A percentile compares a stretch with the other conserved stretches of the same genome.
These are phyloP conservation scores for Dioscorea zingiberensis DNA, from an alignment of 106 monocot species.

Conservation along the genomic window DNA sequence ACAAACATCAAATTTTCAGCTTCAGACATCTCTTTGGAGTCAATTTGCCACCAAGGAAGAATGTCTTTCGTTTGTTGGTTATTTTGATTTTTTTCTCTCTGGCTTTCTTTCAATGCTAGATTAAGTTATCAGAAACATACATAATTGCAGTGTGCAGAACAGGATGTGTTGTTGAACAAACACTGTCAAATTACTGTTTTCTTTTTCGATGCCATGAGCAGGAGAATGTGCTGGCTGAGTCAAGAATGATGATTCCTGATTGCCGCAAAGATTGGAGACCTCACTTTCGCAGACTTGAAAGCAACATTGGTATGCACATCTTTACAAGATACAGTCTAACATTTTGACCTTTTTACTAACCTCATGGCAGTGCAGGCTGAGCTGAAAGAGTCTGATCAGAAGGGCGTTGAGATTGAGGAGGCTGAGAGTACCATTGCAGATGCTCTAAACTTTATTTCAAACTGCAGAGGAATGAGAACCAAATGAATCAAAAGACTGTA, in stretches of 20 bases:
- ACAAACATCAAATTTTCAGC: no score
- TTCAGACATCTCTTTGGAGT: no score
- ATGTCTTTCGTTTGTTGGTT: no score
- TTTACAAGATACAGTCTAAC: not conserved
- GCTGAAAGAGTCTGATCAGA: conserved; percentile 58
- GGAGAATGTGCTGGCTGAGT: conserved; percentile 97
- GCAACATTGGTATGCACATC: conserved; percentile 46
- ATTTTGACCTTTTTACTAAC: not conserved
- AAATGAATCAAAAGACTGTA: not conserved
- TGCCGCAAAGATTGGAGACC: conserved; percentile 81
- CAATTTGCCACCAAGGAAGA: no score
- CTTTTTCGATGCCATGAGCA: conserved; percentile 14
- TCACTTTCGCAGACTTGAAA: conserved; percentile 82
- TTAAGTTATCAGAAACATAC: no score
- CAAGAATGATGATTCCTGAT: conserved; percentile 98
- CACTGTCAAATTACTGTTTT: not conserved
- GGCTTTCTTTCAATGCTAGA: no score
- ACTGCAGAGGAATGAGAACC: conserved; percentile 24
- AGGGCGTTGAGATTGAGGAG: conserved; percentile 62
- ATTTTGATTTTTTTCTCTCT: no score
- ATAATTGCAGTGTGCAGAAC: no score
- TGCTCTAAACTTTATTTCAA: conserved; percentile 60
- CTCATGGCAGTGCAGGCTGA: conserved; percentile 42
- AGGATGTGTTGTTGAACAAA: no score
- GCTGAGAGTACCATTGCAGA: conserved; percentile 62